phyloP scores from a whole-genome alignment of 2,329 filamentous ascomycete species.

The Nemania bipapillata region DNA sequence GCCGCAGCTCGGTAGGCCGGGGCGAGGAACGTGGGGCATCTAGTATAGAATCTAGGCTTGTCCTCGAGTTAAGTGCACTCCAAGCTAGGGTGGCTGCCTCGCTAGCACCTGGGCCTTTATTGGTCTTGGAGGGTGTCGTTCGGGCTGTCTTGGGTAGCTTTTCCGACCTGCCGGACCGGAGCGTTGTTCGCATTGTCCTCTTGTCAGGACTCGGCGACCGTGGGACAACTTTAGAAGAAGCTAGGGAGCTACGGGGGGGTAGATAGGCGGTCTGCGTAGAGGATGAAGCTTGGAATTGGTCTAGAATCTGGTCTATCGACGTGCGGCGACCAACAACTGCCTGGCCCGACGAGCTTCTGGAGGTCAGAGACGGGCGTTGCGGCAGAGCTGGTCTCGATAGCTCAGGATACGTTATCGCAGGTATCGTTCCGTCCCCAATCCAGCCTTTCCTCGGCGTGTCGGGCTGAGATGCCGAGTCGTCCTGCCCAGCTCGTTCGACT shows the following conservation, averaged over 20 bases:
- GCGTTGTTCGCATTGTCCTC: slow-evolving; percentile 70
- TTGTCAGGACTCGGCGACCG: slow-evolving; percentile 69
- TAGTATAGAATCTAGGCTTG: slow-evolving; percentile 44
- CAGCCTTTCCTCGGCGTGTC: slow-evolving; percentile 62
- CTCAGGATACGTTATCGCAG: slow-evolving; percentile 80
- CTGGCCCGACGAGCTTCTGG: slow-evolving; percentile 63
- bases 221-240: slow-evolving; percentile 53
- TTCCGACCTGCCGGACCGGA: slow-evolving; percentile 63
- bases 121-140: slow-evolving; percentile 56
- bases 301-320: slow-evolving; percentile 43
- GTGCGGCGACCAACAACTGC: slow-evolving; percentile 54
- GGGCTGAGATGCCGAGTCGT: slow-evolving; percentile 32
- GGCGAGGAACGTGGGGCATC: slow-evolving; percentile 39
- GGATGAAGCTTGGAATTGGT: slow-evolving; percentile 45
- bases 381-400: slow-evolving; percentile 75
- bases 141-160: slow-evolving; percentile 55
- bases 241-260: slow-evolving; percentile 51
- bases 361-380: slow-evolving; percentile 67
- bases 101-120: slow-evolving; percentile 66
- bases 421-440: slow-evolving; percentile 84
- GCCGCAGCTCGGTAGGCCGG: slow-evolving; percentile 48
- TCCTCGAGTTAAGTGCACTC: slow-evolving; percentile 58
- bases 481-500: slow-evolving; percentile 38
- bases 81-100: slow-evolving; percentile 74
- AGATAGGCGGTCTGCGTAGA: slow-evolving; percentile 44